These are phyloP conservation scores for Fusarium goolgardi DNA, from an alignment of 2,329 filamentous ascomycete species.

Conservation along the genomic window DNA sequence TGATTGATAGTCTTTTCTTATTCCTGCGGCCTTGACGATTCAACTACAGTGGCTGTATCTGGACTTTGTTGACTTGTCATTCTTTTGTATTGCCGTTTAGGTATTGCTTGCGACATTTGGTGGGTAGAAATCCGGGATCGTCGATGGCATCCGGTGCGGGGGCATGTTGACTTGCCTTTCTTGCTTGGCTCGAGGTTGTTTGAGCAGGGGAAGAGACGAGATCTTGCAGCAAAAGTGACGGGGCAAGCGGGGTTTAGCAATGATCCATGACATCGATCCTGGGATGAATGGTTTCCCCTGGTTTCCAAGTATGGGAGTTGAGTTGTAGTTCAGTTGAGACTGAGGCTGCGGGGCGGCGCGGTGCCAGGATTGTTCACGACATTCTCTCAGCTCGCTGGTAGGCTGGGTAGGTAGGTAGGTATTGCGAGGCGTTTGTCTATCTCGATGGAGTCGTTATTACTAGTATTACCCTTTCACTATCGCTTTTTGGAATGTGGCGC, in stretches of 20 bases:
- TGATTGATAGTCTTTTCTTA: not conserved
- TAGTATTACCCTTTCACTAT: not conserved
- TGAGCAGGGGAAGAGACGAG: slow-evolving; percentile 33
- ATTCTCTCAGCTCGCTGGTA: slow-evolving; percentile 20
- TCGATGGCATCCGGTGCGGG: slow-evolving; percentile 36
- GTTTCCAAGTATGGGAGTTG: slow-evolving; percentile 9
- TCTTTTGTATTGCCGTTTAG: slow-evolving; percentile 25
- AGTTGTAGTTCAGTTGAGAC: slow-evolving; percentile 19
- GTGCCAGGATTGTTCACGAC: slow-evolving; percentile 21
- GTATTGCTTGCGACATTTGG: slow-evolving; percentile 33
- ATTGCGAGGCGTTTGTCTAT: slow-evolving; percentile 10
- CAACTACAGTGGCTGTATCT: slow-evolving; percentile 9
- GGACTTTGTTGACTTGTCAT: slow-evolving; percentile 27
- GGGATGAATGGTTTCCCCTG: slow-evolving; percentile 19
- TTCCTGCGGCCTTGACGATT: slow-evolving; percentile 11
- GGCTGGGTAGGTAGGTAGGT: not conserved
- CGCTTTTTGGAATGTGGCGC: slow-evolving; percentile 12
- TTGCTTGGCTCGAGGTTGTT: slow-evolving; percentile 9
- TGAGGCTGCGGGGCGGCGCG: slow-evolving; percentile 19
- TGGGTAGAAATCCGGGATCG: slow-evolving; percentile 28
- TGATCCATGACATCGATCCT: slow-evolving; percentile 32
- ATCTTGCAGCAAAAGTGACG: slow-evolving; percentile 30
- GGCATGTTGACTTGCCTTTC: slow-evolving; percentile 19
- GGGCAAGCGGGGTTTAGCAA: not conserved
- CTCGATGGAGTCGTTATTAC: slow-evolving; percentile 15